Percentiles rank a stretch among this genome's conserved stretches.
phyloP scores from a whole-genome alignment of 768 basidiomycete genomes.

The Lentinula lateritia region DNA sequence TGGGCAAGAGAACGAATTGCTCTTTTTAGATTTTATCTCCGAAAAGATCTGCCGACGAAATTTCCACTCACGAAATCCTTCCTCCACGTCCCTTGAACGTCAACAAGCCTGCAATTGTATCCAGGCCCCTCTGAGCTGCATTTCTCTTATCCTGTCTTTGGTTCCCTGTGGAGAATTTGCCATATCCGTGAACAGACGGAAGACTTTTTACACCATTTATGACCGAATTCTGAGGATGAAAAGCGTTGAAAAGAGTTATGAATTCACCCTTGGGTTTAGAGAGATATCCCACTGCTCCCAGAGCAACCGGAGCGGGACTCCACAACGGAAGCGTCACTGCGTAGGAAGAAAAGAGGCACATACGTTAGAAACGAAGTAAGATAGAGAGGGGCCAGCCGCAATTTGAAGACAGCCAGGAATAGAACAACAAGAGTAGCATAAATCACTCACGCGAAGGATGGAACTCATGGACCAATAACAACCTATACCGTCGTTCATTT shows the following conservation, averaged over 20 bases:
- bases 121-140: slow-evolving; percentile 51
- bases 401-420: not conserved
- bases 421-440: not conserved
- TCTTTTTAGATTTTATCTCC: not conserved
- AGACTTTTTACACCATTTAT: slow-evolving; percentile 39
- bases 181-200: slow-evolving; percentile 62
- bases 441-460: slow-evolving; percentile 55
- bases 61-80: slow-evolving; percentile 32
- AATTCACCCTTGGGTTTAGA: slow-evolving; percentile 64
- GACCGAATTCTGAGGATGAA: slow-evolving; percentile 43
- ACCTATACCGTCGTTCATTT: slow-evolving; percentile 65
- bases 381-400: not conserved
- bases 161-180: slow-evolving; percentile 41
- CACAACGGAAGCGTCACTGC: slow-evolving; percentile 66
- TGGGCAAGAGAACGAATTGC: not conserved
- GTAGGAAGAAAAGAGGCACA: not conserved
- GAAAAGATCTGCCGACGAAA: too few relatives aligned
- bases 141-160: slow-evolving; percentile 55
- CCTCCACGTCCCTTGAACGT: slow-evolving; percentile 33
- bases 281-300: slow-evolving; percentile 77
- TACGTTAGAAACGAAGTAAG: not conserved
- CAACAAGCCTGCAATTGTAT: slow-evolving; percentile 46
- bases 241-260: slow-evolving; percentile 66
- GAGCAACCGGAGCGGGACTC: slow-evolving; percentile 53
- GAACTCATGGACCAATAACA: slow-evolving; percentile 61